Conservation (phyloP, 768 basidiomycete species). For the Naganishia onofrii region DNA sequence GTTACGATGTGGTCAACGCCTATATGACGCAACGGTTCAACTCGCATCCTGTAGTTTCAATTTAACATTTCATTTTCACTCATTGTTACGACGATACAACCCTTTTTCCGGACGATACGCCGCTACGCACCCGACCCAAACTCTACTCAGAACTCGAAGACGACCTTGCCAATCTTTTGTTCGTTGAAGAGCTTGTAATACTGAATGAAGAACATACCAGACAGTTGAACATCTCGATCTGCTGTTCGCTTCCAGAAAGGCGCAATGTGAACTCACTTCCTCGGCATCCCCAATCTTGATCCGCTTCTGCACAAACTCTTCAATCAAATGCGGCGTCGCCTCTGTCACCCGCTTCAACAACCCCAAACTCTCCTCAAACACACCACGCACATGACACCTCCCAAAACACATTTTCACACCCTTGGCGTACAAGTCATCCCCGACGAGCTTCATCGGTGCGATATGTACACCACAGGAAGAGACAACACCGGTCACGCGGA, state of each 20-base stretch:
- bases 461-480: slow-evolving; percentile 46
- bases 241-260: not conserved
- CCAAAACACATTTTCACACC: slow-evolving; percentile 31
- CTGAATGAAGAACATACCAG: slow-evolving; percentile 29
- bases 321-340: slow-evolving; percentile 33
- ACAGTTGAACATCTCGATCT: not conserved
- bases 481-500: slow-evolving; percentile 48
- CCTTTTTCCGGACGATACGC: no score
- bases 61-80: no score
- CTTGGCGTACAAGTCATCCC: slow-evolving; percentile 42
- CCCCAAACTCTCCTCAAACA: slow-evolving; percentile 27
- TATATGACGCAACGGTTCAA: no score
- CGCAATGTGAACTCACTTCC: slow-evolving; percentile 23
- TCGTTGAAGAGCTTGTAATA: slow-evolving; percentile 47
- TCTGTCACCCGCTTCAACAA: slow-evolving; percentile 26
- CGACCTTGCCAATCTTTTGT: slow-evolving; percentile 48
- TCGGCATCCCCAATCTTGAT: slow-evolving; percentile 27
- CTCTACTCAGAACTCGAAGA: slow-evolving; percentile 31
- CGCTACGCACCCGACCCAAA: no score
- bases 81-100: no score
- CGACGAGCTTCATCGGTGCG: slow-evolving; percentile 36
- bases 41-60: no score
- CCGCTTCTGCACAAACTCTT: slow-evolving; percentile 32
- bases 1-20: no score
- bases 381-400: slow-evolving; percentile 40